Base-by-base conservation (phyloP, 2,329 filamentous ascomycete species). In the Dothideomycetes sp. region DNA sequence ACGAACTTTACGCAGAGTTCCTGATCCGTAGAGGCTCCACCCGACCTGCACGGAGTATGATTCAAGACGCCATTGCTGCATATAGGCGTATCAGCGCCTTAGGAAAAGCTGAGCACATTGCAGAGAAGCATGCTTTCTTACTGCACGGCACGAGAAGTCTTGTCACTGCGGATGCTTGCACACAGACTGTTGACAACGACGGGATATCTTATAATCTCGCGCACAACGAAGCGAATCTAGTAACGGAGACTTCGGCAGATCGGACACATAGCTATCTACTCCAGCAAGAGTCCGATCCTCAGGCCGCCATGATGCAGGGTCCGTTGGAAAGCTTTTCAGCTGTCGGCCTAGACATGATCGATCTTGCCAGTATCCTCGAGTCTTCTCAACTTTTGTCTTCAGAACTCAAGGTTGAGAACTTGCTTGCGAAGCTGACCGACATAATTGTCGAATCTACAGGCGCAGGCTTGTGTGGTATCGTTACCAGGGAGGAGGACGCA, bases 311-410 rank as follows among this genome's bases (percentile, higher is more conserved):
- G 7, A 7, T 27, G 12, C 22, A 27, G 12, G 22, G 22, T 12
- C 7, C 7, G 7, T 12, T 27, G 12, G 22, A 27, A 27, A 78
- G 79, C 9, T 67, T 87, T 43, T 81, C 81, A 31, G 78, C 81
- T 19, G 61, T 65, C 1, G 68, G 67, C 3, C 70, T 89, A 38
- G 84, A 89, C 61, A 87, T 89, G 79, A 79, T 89, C 53, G 84
- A 88, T 57, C 60, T 88, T 45, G 79, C 84, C 31, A 81, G 80
- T 17, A 88, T 89, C 43, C 66, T 89, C 11, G 78, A 84, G 49
- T 84, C 80, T 3, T 86, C 81, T 8, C 84, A 87, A 54, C 74
- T 88, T 32, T 79, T 89, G 32, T 88, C 83, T 4, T 87, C 82
- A 12, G 81, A 87, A 37, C 61, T 89, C 9, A 74, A 82, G 47